These are phyloP conservation scores for Selaginella moellendorffii DNA, from an alignment of 75 land plant genomes.

Conservation along the genomic window DNA sequence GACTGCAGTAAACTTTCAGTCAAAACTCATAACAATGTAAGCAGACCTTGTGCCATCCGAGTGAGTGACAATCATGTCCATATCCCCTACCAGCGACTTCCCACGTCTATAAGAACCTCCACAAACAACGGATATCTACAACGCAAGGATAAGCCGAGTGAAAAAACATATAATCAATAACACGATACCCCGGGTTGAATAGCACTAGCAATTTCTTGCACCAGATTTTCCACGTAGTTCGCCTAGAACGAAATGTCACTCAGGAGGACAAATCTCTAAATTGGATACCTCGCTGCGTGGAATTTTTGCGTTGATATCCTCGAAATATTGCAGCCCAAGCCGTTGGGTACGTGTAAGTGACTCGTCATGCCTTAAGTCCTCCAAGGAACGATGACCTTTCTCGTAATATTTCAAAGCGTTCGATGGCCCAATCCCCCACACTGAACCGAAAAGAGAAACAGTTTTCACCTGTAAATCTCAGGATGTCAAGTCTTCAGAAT, in stretches of 20 bases:
- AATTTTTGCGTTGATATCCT: conserved; percentile 71
- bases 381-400: conserved; percentile 69
- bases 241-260: conserved; percentile 32
- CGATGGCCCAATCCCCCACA: conserved; percentile 98
- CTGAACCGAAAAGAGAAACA: conserved; percentile 65
- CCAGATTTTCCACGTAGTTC: conserved; percentile 61
- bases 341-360: conserved; percentile 64
- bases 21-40: too few species aligned
- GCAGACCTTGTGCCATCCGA: conserved; percentile 96
- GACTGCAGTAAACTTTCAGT: conserved; percentile 51
- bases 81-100: conserved; percentile 69
- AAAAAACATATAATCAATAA: background rate
- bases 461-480: conserved; percentile 40
- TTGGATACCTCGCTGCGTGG: conserved; percentile 93
- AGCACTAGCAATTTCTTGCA: conserved; percentile 46
- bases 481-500: background rate
- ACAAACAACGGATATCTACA: conserved; percentile 51
- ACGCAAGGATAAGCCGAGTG: background rate
- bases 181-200: conserved; percentile 57
- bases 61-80: conserved; percentile 90
- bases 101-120: conserved; percentile 98
- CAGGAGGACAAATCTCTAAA: too few species aligned
- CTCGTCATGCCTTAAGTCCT: conserved; percentile 62
- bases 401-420: conserved; percentile 84
- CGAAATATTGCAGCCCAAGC: conserved; percentile 61